Evolutionary conservation across 2,329 filamentous ascomycete species (phyloP).

Genomic region (Talaromyces sp.): DNA sequence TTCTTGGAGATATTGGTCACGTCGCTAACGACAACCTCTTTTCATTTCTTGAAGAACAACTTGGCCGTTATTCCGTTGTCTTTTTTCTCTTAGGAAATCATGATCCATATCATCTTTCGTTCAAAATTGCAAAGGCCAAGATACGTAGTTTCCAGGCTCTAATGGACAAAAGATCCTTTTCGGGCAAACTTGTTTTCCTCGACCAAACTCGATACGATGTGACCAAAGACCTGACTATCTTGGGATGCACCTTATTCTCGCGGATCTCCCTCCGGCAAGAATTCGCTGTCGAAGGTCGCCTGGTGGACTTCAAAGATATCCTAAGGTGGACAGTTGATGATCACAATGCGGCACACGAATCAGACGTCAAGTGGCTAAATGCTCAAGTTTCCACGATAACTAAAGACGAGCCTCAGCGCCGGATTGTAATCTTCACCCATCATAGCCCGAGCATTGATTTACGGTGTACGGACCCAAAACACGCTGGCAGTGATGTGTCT

Average conservation of each 20-base stretch:
- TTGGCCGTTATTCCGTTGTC: slow-evolving; percentile 41
- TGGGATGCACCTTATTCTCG: slow-evolving; percentile 48
- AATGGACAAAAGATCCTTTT: slow-evolving; percentile 9
- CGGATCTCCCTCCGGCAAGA: slow-evolving; percentile 30
- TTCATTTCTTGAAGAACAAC: slow-evolving; percentile 42
- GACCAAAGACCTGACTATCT: slow-evolving; percentile 25
- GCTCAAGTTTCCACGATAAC: slow-evolving; percentile 18
- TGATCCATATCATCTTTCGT: slow-evolving; percentile 39
- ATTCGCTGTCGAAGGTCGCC: slow-evolving; percentile 29
- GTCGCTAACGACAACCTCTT: slow-evolving; percentile 26
- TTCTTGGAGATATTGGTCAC: slow-evolving; percentile 51
- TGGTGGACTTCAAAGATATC: slow-evolving; percentile 47
- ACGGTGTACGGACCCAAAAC: slow-evolving; percentile 18
- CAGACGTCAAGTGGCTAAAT: slow-evolving; percentile 28
- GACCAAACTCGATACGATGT: slow-evolving; percentile 30
- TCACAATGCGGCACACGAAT: slow-evolving; percentile 19
- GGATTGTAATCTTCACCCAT: slow-evolving; percentile 27
- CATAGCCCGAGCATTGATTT: slow-evolving; percentile 19
- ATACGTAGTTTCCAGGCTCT: slow-evolving; percentile 14
- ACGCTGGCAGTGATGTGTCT: slow-evolving; percentile 18
- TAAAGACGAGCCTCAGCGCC: slow-evolving; percentile 19
- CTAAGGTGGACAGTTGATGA: slow-evolving; percentile 19
- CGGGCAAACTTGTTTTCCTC: slow-evolving; percentile 30
- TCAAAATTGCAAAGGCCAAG: slow-evolving; percentile 12
- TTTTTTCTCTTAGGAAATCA: slow-evolving; percentile 52